phyloP scores from a whole-genome alignment of 345 rosid species.

The Linum trigynum region DNA sequence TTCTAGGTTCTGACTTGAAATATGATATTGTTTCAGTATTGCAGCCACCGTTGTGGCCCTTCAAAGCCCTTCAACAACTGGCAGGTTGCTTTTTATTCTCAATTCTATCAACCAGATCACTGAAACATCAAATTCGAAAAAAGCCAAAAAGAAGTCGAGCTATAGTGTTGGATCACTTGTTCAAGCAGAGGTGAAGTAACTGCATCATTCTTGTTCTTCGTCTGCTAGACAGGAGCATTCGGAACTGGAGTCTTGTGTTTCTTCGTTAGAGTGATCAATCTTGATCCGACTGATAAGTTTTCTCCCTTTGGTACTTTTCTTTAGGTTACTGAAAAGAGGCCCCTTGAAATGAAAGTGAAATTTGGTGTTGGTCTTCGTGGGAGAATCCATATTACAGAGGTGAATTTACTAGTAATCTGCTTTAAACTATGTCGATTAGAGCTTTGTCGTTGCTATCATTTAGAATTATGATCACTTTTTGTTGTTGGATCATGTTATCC shows the following conservation, averaged over 20 bases:
- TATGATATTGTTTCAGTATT: conserved; percentile 37
- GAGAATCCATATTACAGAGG: conserved; percentile 89
- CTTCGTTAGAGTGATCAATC: background rate
- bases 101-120: conserved; percentile 45
- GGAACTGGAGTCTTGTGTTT: background rate
- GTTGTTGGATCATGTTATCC: conserved; percentile 18
- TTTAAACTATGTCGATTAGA: conserved; percentile 14
- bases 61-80: conserved; percentile 49
- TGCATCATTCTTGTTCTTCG: background rate
- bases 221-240: too few relatives aligned
- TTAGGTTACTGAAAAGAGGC: conserved; percentile 82
- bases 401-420: conserved; percentile 20
- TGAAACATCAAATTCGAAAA: conserved; percentile 65
- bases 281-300: background rate
- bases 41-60: conserved; percentile 60
- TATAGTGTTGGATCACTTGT: conserved; percentile 68
- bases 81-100: conserved; percentile 82
- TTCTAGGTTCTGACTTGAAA: background rate
- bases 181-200: conserved; percentile 64
- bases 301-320: conserved; percentile 15
- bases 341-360: conserved; percentile 73
- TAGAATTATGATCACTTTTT: background rate
- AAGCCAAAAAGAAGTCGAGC: conserved; percentile 67
- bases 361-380: conserved; percentile 74
- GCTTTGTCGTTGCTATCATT: background rate